Base-by-base conservation (phyloP, 306 rosid species). In the Dryas octopetala region DNA sequence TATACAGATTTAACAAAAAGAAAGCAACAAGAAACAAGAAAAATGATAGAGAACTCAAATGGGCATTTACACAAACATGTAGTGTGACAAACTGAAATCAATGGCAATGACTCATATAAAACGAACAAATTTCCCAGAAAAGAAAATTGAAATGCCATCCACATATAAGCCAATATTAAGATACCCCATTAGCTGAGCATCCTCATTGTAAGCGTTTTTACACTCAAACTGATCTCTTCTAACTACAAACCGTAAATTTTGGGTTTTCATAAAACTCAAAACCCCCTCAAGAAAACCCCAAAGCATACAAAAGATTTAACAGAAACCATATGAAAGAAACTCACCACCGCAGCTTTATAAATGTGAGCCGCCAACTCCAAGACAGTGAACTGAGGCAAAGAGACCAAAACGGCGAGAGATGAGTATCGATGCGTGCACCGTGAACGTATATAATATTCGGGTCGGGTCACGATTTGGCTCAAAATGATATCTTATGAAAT, bases 11-110 rank as follows among this genome's bases (percentile, higher is more conserved):
- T 9, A 6, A 13, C 17, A 47, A 4, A 4, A 16, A 62, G 4
- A 23, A 8, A 17, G 10, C 9, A 12, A 38, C 6, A 3, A 62
- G 46, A 32, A 15, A 16, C 41, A 5, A 5, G 19, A 63, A 63
- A 63, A 4, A 15, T 40, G 12, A 41, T 8, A 4, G 14, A 41
- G 68, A 63, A 59, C 50, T 70, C 40, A 50, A 7, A 7, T 5
- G 38, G 70, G 63, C 64, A 59, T 73, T 79, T 58, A 44, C 78
- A 66, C 70, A 73, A 57, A 73, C 63, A 49, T 38, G 10, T 66
- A 70, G 75, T 41, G 58, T 58, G 76, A 40, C 46, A 28, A 60
- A 9, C 1, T 14, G 32, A 45, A 32, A 19, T 4, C 23, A 17
- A n/a, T 14, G 6, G n/a, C 44, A 10, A 4, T 57, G 8, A 9